Percentiles rank a stretch among this genome's conserved stretches.
These are phyloP conservation scores for Aegilops bicornis DNA, from an alignment of 176 grass and related monocot genomes.

Conservation along the genomic window DNA sequence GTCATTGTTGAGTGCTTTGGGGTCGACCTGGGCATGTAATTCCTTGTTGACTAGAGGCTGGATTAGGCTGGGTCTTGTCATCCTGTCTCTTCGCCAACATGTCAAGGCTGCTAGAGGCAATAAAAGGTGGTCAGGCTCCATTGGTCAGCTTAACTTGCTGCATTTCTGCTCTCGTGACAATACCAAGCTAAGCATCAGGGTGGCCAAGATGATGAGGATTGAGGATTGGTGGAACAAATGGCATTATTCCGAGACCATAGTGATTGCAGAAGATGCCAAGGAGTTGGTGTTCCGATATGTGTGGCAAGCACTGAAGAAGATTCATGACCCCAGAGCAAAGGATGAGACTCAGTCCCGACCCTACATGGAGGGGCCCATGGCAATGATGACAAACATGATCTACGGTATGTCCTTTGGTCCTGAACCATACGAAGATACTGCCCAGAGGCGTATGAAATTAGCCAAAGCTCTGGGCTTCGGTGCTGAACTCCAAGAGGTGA, in stretches of 20 bases:
- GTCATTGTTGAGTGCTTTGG: too few species aligned
- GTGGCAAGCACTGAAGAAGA: background rate
- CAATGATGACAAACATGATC: background rate
- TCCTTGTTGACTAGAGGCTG: background rate
- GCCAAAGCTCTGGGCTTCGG: background rate
- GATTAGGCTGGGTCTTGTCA: background rate
- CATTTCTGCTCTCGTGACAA: background rate
- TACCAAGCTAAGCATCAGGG: background rate
- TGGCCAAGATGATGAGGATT: background rate
- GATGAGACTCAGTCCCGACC: background rate
- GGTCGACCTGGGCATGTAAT: too few species aligned
- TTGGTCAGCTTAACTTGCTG: background rate
- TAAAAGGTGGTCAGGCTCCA: background rate
- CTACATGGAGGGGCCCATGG: background rate
- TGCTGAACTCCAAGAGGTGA: background rate
- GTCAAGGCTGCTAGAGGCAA: background rate
- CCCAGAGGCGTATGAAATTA: background rate
- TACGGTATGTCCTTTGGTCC: background rate
- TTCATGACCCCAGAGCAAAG: background rate
- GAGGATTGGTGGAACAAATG: background rate
- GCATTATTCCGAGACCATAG: background rate
- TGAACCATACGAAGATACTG: background rate
- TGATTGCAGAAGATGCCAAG: background rate
- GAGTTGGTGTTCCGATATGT: background rate
- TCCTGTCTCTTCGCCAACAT: background rate